phyloP scores from a whole-genome alignment of 495 filamentous ascomycete species.

The Lichenothelia convexa region DNA sequence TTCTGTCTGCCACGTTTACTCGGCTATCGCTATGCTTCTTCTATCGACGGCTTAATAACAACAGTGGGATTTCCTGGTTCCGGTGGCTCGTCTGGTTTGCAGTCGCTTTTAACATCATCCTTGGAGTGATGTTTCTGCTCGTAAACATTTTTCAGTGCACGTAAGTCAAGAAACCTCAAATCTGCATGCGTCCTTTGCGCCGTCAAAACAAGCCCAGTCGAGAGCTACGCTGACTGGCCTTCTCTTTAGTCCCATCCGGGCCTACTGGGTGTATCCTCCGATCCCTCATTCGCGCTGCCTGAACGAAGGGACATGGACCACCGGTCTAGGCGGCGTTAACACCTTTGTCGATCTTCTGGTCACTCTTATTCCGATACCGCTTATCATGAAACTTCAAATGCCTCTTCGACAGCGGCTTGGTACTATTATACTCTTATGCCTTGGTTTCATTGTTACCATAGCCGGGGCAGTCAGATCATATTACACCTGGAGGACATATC shows the following conservation, averaged over 20 bases:
- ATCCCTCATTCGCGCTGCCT: slow-evolving; percentile 28
- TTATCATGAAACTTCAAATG: slow-evolving; percentile 36
- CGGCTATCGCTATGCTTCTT: slow-evolving; percentile 41
- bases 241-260: slow-evolving; percentile 24
- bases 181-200: background rate
- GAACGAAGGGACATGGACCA: slow-evolving; percentile 28
- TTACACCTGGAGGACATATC: slow-evolving; percentile 31
- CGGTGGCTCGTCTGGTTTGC: slow-evolving; percentile 25
- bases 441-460: slow-evolving; percentile 38
- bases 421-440: slow-evolving; percentile 38
- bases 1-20: slow-evolving; percentile 31
- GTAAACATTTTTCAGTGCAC: slow-evolving; percentile 37
- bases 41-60: slow-evolving; percentile 32
- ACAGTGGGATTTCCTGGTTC: slow-evolving; percentile 21
- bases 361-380: slow-evolving; percentile 40
- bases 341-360: slow-evolving; percentile 38
- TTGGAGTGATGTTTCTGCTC: slow-evolving; percentile 29
- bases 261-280: slow-evolving; percentile 33
- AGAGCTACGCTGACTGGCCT: too few relatives aligned
- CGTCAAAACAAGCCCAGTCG: too few relatives aligned
- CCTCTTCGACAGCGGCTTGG: slow-evolving; percentile 33
- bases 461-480: slow-evolving; percentile 37
- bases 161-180: slow-evolving; percentile 18
- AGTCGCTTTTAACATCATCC: slow-evolving; percentile 27
- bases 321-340: slow-evolving; percentile 38